Evolutionary conservation across 164 flowering plant species (phyloP).

Genomic region (Protea cynaroides): DNA sequence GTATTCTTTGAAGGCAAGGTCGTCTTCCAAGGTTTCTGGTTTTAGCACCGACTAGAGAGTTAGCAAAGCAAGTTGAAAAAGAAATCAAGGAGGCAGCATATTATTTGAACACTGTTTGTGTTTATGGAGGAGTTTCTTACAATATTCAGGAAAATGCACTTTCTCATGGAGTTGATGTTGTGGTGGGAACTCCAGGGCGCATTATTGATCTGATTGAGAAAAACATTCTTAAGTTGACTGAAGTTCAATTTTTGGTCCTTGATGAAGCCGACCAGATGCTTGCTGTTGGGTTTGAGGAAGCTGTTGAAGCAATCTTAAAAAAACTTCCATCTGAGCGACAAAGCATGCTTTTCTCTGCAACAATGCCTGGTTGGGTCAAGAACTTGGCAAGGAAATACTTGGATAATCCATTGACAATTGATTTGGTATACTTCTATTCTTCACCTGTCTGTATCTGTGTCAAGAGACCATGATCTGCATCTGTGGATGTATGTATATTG

Average conservation of each 20-base stretch:
- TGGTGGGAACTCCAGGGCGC: conserved; percentile 98
- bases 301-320: conserved; percentile 74
- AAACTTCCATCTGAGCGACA: conserved; percentile 76
- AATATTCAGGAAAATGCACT: conserved; percentile 71
- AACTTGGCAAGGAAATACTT: conserved; percentile 83
- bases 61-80: conserved; percentile 86
- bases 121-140: conserved; percentile 96
- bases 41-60: conserved; percentile 71
- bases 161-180: conserved; percentile 93
- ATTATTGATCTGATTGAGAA: conserved; percentile 74
- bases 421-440: conserved; percentile 51
- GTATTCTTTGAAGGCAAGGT: conserved; percentile 48
- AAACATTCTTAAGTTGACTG: conserved; percentile 72
- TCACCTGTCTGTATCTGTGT: no score
- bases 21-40: conserved; percentile 79
- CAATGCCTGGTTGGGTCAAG: conserved; percentile 98
- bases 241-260: conserved; percentile 83
- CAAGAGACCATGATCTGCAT: no score
- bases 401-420: conserved; percentile 86
- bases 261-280: conserved; percentile 99
- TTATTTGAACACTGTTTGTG: conserved; percentile 86
- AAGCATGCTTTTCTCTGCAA: conserved; percentile 99
- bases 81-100: conserved; percentile 95
- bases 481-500: background rate
- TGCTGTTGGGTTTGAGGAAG: conserved; percentile 99